A percentile compares a stretch with the other conserved stretches of the same genome.
Conservation (phyloP, 169 alveolate genomes). For the Plasmodium adleri region DNA sequence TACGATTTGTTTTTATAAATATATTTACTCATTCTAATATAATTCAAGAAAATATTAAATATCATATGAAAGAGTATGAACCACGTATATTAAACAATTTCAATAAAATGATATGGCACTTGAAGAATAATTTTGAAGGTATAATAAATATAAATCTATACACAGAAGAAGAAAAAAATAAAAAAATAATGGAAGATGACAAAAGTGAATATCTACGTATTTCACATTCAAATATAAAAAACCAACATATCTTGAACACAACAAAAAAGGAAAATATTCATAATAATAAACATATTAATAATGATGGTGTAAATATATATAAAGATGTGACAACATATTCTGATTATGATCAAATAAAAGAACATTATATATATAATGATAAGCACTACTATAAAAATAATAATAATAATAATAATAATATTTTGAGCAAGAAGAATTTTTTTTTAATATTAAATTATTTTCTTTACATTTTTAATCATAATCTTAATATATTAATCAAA, state of each 20-base stretch:
- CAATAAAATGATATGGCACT: constrained; percentile 34
- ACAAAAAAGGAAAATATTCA: too few relatives aligned
- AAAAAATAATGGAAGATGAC: neutral
- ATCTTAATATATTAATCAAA: constrained; percentile 16
- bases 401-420: constrained; percentile 7
- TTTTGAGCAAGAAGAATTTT: constrained; percentile 22
- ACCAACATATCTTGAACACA: too few relatives aligned
- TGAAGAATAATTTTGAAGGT: constrained; percentile 37
- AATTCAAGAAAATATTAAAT: constrained; percentile 30
- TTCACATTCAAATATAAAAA: neutral
- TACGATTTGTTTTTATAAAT: constrained; percentile 48
- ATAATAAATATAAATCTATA: constrained; percentile 8
- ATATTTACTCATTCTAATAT: constrained; percentile 41
- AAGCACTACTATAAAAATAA: neutral
- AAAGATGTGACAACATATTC: too few relatives aligned
- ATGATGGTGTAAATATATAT: neutral
- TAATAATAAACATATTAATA: neutral
- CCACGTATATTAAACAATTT: constrained; percentile 19
- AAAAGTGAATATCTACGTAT: too few relatives aligned
- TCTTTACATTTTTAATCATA: constrained; percentile 33
- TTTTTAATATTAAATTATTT: constrained; percentile 34
- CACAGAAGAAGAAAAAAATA: neutral
- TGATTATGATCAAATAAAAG: too few relatives aligned
- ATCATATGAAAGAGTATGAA: constrained; percentile 3
- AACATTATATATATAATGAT: too few relatives aligned